These are phyloP conservation scores for Yarrowia galli DNA, from an alignment of 1,139 yeast species.

Conservation along the genomic window DNA sequence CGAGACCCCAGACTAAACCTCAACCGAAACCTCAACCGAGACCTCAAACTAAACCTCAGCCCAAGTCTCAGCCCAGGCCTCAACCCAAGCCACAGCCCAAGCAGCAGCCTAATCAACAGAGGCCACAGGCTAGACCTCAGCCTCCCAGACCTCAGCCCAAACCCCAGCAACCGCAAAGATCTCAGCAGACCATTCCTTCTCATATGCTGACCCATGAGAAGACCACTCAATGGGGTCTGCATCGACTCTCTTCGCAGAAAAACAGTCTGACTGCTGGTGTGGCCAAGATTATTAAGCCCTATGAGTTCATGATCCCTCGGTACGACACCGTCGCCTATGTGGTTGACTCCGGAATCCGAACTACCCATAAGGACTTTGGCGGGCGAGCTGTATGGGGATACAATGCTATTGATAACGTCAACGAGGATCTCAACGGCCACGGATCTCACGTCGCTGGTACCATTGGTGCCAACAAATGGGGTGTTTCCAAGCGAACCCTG, in stretches of 20 bases:
- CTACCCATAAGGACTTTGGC: slow-evolving; percentile 79
- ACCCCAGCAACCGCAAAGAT: background rate
- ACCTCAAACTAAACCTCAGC: background rate
- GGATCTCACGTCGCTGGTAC: slow-evolving; percentile 70
- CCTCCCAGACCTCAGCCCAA: background rate
- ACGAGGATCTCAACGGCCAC: slow-evolving; percentile 92
- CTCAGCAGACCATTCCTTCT: slow-evolving; percentile 13
- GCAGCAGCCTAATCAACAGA: background rate
- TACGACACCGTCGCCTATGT: slow-evolving; percentile 80
- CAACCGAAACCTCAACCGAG: background rate
- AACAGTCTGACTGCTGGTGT: slow-evolving; percentile 49
- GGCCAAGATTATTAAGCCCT: slow-evolving; percentile 68
- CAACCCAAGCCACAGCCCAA: background rate
- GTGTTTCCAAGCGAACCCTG: slow-evolving; percentile 69
- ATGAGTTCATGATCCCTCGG: slow-evolving; percentile 72
- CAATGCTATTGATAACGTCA: slow-evolving; percentile 66
- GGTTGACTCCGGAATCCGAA: slow-evolving; percentile 90
- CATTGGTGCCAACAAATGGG: slow-evolving; percentile 64
- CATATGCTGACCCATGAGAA: background rate
- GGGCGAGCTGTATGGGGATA: slow-evolving; percentile 94
- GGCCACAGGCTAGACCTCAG: slow-evolving; percentile 8
- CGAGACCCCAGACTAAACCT: background rate
- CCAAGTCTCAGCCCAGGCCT: background rate
- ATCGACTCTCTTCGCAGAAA: slow-evolving; percentile 57
- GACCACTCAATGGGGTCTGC: slow-evolving; percentile 71